phyloP scores from a whole-genome alignment of 352 stramenopile genomes.

The Phytophthora hybrid region DNA sequence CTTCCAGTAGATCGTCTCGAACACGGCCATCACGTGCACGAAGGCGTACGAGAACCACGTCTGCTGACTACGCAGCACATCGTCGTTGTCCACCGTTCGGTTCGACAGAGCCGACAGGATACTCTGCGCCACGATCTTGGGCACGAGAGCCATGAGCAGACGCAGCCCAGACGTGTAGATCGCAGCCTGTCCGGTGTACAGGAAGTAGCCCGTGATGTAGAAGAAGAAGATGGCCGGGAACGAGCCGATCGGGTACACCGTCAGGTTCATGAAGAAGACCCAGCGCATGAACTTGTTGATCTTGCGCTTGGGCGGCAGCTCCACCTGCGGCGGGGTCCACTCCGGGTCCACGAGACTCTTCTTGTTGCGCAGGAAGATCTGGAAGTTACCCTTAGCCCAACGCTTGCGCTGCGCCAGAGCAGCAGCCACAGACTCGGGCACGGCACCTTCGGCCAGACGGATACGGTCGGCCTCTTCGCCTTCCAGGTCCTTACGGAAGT shows the following conservation, averaged over 20 bases:
- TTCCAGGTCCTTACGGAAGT: slow-evolving; percentile 83
- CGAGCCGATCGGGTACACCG: slow-evolving; percentile 77
- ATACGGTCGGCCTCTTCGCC: slow-evolving; percentile 77
- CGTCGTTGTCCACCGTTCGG: slow-evolving; percentile 77
- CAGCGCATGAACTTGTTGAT: slow-evolving; percentile 83
- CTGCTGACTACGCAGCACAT: slow-evolving; percentile 76
- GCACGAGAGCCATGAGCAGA: slow-evolving; percentile 73
- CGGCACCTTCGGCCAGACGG: slow-evolving; percentile 66
- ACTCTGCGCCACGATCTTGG: slow-evolving; percentile 78
- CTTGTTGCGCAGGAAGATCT: slow-evolving; percentile 79
- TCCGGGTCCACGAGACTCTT: slow-evolving; percentile 67
- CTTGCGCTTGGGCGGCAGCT: slow-evolving; percentile 66
- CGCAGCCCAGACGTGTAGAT: slow-evolving; percentile 77
- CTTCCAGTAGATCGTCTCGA: slow-evolving; percentile 81
- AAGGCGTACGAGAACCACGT: slow-evolving; percentile 86
- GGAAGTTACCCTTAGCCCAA: slow-evolving; percentile 84
- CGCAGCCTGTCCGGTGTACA: slow-evolving; percentile 75
- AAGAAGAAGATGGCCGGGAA: slow-evolving; percentile 83
- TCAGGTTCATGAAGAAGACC: slow-evolving; percentile 87
- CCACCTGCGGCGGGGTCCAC: slow-evolving; percentile 57
- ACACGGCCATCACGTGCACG: slow-evolving; percentile 73
- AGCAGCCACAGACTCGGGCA: slow-evolving; percentile 72
- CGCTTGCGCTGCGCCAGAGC: slow-evolving; percentile 73
- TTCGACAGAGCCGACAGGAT: slow-evolving; percentile 75
- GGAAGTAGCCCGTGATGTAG: slow-evolving; percentile 80